Evolutionary conservation across 1,284 basidiomycete species (phyloP).

Genomic region (Leccinum solheimii): DNA sequence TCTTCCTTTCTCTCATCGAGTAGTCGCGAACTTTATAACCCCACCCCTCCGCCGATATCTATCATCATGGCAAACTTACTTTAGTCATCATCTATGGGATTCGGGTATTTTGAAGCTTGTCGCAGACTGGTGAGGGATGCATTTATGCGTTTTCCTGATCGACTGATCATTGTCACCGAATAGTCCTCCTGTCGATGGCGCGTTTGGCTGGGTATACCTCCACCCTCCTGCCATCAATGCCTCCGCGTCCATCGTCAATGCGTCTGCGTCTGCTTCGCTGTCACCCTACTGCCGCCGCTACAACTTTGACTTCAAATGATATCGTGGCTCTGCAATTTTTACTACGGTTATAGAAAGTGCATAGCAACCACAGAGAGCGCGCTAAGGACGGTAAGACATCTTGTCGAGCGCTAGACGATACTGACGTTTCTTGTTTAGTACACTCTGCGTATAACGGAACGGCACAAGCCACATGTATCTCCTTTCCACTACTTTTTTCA

Average conservation of each 20-base stretch:
- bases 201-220: conserved; percentile 48
- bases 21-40: conserved; percentile 46
- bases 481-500: conserved; percentile 10
- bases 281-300: background rate
- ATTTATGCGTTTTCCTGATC: background rate
- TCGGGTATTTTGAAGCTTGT: conserved; percentile 22
- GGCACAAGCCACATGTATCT: background rate
- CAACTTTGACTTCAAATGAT: background rate
- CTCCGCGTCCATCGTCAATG: background rate
- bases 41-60: conserved; percentile 70
- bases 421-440: background rate
- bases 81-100: conserved; percentile 43
- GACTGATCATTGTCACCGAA: background rate
- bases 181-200: conserved; percentile 22
- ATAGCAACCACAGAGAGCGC: background rate
- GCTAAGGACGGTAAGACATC: background rate
- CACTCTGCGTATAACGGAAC: background rate
- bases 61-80: conserved; percentile 75
- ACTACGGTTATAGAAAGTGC: background rate
- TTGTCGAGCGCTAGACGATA: background rate
- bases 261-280: background rate
- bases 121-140: conserved; percentile 33
- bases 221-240: conserved; percentile 26
- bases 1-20: conserved; percentile 57
- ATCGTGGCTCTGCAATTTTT: background rate